Evolutionary conservation across 2,329 filamentous ascomycete species (phyloP).

Genomic region (Aspergillus amoenus): DNA sequence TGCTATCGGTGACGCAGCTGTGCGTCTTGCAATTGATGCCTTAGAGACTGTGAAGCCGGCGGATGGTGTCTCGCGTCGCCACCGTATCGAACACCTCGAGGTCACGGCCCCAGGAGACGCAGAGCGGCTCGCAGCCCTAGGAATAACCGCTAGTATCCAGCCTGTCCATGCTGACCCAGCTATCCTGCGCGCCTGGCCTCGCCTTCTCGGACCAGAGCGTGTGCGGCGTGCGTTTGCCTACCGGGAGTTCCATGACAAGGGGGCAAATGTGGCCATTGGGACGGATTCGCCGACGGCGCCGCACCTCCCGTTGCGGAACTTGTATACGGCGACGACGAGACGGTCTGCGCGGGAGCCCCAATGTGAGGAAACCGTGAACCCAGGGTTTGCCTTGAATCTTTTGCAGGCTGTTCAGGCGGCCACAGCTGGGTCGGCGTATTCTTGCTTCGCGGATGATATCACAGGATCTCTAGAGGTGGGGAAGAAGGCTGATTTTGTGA

Average conservation of each 20-base stretch:
- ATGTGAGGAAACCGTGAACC: slow-evolving; percentile 39
- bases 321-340: slow-evolving; percentile 52
- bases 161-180: slow-evolving; percentile 44
- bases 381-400: slow-evolving; percentile 42
- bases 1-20: slow-evolving; percentile 51
- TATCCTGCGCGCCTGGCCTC: slow-evolving; percentile 49
- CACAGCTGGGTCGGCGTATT: slow-evolving; percentile 46
- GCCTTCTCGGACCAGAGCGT: slow-evolving; percentile 43
- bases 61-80: slow-evolving; percentile 33
- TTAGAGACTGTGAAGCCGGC: slow-evolving; percentile 26
- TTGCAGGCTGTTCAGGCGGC: slow-evolving; percentile 45
- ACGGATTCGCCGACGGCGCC: slow-evolving; percentile 51
- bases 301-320: slow-evolving; percentile 44
- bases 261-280: slow-evolving; percentile 46
- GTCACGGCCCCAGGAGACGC: slow-evolving; percentile 49
- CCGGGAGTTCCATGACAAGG: slow-evolving; percentile 45
- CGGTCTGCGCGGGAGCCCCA: slow-evolving; percentile 43
- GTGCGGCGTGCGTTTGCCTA: slow-evolving; percentile 52
- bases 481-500: slow-evolving; percentile 46
- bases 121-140: slow-evolving; percentile 43
- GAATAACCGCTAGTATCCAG: slow-evolving; percentile 44
- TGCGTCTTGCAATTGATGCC: slow-evolving; percentile 46
- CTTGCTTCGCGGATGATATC: slow-evolving; percentile 43
- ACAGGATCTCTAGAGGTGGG: slow-evolving; percentile 40
- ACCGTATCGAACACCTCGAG: slow-evolving; percentile 54